Evolutionary conservation across 2,329 filamentous ascomycete genomes (phyloP).

Genomic region (Emydomyces testavorans): DNA sequence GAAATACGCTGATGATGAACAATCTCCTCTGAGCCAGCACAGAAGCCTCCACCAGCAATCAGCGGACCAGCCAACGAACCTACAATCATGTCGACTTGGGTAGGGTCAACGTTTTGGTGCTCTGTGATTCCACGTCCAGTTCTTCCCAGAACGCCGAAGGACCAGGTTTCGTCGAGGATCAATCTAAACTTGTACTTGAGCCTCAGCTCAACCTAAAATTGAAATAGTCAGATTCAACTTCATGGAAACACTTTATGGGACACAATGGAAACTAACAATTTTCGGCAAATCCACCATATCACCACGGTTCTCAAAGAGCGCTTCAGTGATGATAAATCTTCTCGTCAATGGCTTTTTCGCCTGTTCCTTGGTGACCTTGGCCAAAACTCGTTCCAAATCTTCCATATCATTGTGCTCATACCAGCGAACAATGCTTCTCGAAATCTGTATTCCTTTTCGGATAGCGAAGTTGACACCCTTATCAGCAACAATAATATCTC

Average conservation of each 20-base stretch:
- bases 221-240: slow-evolving; percentile 12
- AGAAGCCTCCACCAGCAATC: slow-evolving; percentile 90
- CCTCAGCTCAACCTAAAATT: slow-evolving; percentile 67
- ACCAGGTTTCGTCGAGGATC: slow-evolving; percentile 95
- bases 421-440: slow-evolving; percentile 81
- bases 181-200: slow-evolving; percentile 95
- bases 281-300: slow-evolving; percentile 76
- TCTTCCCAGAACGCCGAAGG: slow-evolving; percentile 84
- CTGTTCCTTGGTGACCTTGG: slow-evolving; percentile 78
- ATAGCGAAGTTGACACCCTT: slow-evolving; percentile 87
- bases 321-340: slow-evolving; percentile 92
- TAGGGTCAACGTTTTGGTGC: slow-evolving; percentile 88
- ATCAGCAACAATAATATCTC: slow-evolving; percentile 93
- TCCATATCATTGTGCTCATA: slow-evolving; percentile 95
- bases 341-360: slow-evolving; percentile 77
- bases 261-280: slow-evolving; percentile 47
- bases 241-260: not conserved
- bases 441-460: slow-evolving; percentile 87
- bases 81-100: slow-evolving; percentile 92
- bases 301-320: slow-evolving; percentile 79
- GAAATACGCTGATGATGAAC: slow-evolving; percentile 94
- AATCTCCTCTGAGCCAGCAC: slow-evolving; percentile 79
- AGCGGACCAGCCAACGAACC: slow-evolving; percentile 83
- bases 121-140: slow-evolving; percentile 89
- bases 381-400: slow-evolving; percentile 74